These are phyloP conservation scores for Kurtzmaniella quercitrusa DNA, from an alignment of 1,139 yeast species.

Conservation along the genomic window DNA sequence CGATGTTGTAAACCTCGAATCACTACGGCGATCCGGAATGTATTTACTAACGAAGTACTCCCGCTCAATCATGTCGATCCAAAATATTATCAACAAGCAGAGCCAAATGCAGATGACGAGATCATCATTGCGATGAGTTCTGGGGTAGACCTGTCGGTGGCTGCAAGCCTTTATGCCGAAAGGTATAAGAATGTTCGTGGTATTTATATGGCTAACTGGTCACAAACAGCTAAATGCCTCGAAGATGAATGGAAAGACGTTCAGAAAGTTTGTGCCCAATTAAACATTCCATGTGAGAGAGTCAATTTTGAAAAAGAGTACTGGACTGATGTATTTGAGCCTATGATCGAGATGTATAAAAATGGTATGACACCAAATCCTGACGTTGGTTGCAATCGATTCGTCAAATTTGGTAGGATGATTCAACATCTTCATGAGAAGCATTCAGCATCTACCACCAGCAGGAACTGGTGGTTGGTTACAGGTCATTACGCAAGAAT, in stretches of 20 bases:
- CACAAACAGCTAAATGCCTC: conserved; percentile 63
- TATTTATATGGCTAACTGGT: conserved; percentile 93
- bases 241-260: conserved; percentile 92
- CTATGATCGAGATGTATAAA: conserved; percentile 74
- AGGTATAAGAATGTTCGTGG: conserved; percentile 61
- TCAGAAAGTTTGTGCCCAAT: conserved; percentile 52
- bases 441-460: conserved; percentile 18
- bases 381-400: conserved; percentile 81
- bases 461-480: conserved; percentile 71
- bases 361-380: conserved; percentile 91
- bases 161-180: conserved; percentile 67
- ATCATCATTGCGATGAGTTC: conserved; percentile 91
- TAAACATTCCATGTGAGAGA: conserved; percentile 67
- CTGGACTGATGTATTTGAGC: conserved; percentile 89
- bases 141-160: conserved; percentile 93
- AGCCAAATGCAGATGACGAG: conserved; percentile 51
- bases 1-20: background rate
- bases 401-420: conserved; percentile 82
- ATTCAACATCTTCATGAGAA: conserved; percentile 46
- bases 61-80: conserved; percentile 6
- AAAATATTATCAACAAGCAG: conserved; percentile 27
- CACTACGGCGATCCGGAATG: background rate
- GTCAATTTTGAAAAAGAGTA: conserved; percentile 87
- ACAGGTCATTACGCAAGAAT: conserved; percentile 91
- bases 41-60: background rate